phyloP scores from a whole-genome alignment of 805 yeast genomes.

The Teunomyces gatunensis region DNA sequence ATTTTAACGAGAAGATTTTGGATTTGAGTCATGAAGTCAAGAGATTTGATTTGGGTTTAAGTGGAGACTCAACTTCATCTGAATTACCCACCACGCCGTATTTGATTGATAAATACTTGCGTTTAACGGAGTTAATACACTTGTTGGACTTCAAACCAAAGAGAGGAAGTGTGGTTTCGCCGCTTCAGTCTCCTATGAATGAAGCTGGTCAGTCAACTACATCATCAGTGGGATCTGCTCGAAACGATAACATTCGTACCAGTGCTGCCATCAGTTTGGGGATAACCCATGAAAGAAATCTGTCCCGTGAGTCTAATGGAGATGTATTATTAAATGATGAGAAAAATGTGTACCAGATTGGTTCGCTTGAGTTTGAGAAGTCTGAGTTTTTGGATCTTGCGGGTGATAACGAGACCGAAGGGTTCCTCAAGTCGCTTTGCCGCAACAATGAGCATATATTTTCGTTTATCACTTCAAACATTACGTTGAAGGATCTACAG shows the following conservation, averaged over 20 bases:
- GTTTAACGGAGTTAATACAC: constrained; percentile 57
- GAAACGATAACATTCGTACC: constrained; percentile 1
- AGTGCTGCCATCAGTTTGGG: neutral
- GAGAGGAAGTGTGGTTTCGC: constrained; percentile 6
- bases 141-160: constrained; percentile 31
- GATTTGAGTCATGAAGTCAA: constrained; percentile 56
- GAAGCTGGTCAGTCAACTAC: constrained; percentile 7
- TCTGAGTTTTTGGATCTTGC: constrained; percentile 42
- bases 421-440: constrained; percentile 48
- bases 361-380: constrained; percentile 50
- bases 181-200: constrained; percentile 1
- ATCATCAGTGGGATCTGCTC: constrained; percentile 10
- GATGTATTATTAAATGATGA: constrained; percentile 20
- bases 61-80: constrained; percentile 46
- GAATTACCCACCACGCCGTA: constrained; percentile 70
- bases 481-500: constrained; percentile 43
- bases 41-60: constrained; percentile 55
- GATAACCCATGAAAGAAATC: constrained; percentile 2
- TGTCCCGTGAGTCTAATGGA: constrained; percentile 3
- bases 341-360: constrained; percentile 39
- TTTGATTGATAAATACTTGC: constrained; percentile 61
- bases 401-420: constrained; percentile 49
- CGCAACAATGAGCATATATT: constrained; percentile 26
- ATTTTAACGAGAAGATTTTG: constrained; percentile 56
- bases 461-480: constrained; percentile 42